Evolutionary conservation across 257 asterid species (phyloP), one percentile per base, ranked within the genome.

Genomic region (Asclepias syriaca): DNA sequence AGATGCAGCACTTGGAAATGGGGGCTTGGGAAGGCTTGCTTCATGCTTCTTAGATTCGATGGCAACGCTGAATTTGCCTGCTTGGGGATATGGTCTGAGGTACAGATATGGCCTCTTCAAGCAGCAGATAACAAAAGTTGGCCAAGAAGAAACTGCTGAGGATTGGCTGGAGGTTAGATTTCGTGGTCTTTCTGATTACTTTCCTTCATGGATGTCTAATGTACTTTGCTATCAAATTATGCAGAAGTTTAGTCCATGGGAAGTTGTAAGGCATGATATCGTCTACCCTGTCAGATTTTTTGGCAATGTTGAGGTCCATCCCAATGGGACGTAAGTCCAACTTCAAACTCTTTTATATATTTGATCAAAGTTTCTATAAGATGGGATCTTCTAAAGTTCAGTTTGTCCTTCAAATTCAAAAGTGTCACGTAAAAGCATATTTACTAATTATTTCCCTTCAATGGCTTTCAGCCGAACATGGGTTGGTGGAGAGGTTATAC

Each of bases 241-340:
- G 84, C 96, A 94, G 98, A 95, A 92, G 71, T 95, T 90, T 83
- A 95, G 99, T 78, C 99, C 99, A 55, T 95, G 99, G 99, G 99
- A 95, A 81, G 77, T 92, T 82, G 90, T 79, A 75, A 87, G 99
- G 81, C 98, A 92, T 82, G 98, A 95, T 85, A 82, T 92, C 59
- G 89, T 95, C 77, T 92, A 84, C 85, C 99, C 99, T 49, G 68
- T 95, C 74, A 86, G 91, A 73, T 95, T 95, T 81, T 95, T 95
- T 71, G 99, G 99, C 80, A 81, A 84, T 58, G 99, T 92, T 80
- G 96, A 95, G 87, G 91, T 95, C 81, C 79, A 59, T 48, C 89
- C 97, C 63, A 65, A 80, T 78, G 99, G 99, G 87, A 82, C 87
- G 99, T 95, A 89, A 90, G 98, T 90, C 74, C 77, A 69, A 74